These are phyloP conservation scores for Helichrysum umbraculigerum DNA, from an alignment of 129 eudicot species.

Conservation along the genomic window DNA sequence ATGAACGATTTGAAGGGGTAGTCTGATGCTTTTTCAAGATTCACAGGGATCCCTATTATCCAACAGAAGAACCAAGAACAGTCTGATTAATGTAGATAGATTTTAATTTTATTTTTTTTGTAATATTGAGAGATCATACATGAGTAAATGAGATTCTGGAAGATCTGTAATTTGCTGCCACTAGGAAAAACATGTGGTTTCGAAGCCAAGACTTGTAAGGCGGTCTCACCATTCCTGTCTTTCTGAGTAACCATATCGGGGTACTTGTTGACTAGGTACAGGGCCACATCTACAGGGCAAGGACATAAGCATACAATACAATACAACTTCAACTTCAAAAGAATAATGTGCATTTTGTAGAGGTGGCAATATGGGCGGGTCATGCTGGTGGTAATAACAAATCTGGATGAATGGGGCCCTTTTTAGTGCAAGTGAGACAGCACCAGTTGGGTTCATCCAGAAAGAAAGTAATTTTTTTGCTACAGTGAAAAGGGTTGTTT, in stretches of 20 bases:
- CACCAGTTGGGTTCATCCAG: too few relatives aligned
- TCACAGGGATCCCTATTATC: conserved; percentile 18
- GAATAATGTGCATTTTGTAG: background rate
- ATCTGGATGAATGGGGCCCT: background rate
- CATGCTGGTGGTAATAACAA: background rate
- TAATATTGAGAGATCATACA: conserved; percentile 22
- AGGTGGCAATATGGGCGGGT: background rate
- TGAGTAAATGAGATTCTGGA: conserved; percentile 34
- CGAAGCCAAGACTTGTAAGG: conserved; percentile 35
- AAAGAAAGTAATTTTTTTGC: too few relatives aligned
- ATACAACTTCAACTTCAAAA: background rate
- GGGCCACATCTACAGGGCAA: conserved; percentile 31
- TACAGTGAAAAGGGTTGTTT: too few relatives aligned
- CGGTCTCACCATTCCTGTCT: conserved; percentile 28
- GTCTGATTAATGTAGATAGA: background rate
- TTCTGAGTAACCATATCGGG: conserved; percentile 33
- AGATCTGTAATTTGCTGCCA: conserved; percentile 24
- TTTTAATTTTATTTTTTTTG: background rate
- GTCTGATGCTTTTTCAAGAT: conserved; percentile 30
- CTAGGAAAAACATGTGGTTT: conserved; percentile 38
- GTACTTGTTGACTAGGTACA: conserved; percentile 31
- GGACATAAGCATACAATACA: background rate
- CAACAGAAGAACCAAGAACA: conserved; percentile 15
- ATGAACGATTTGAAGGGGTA: conserved; percentile 4
- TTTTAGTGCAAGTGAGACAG: background rate